Conservation (phyloP, 2,329 filamentous ascomycete species). For the Hypoxylon sp. region DNA sequence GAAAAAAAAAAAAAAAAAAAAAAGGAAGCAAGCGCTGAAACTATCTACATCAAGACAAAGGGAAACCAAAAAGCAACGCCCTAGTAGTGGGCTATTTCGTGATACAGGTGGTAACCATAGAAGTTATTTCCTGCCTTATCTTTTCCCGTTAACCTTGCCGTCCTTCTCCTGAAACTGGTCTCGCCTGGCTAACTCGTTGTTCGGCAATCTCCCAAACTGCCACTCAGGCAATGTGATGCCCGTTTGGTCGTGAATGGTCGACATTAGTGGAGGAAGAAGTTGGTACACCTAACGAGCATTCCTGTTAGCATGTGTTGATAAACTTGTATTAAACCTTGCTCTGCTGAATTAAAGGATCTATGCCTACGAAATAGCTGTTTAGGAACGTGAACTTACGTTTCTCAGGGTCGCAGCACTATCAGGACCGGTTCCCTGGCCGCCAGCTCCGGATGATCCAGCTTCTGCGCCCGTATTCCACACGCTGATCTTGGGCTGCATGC, state of each 20-base stretch:
- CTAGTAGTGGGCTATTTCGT: not conserved
- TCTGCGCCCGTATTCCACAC: slow-evolving; percentile 85
- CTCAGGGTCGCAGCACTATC: slow-evolving; percentile 77
- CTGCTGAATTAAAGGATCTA: not conserved
- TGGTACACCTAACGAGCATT: slow-evolving; percentile 72
- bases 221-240: slow-evolving; percentile 85
- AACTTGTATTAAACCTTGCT: not conserved
- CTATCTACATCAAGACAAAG: slow-evolving; percentile 21
- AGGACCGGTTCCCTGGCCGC: slow-evolving; percentile 60
- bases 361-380: not conserved
- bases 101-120: not conserved
- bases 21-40: not conserved
- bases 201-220: slow-evolving; percentile 71
- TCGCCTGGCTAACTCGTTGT: slow-evolving; percentile 43
- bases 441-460: slow-evolving; percentile 56
- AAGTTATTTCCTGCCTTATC: slow-evolving; percentile 8
- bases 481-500: slow-evolving; percentile 89
- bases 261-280: slow-evolving; percentile 84
- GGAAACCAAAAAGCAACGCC: slow-evolving; percentile 12
- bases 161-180: slow-evolving; percentile 22
- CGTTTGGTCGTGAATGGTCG: slow-evolving; percentile 90
- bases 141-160: slow-evolving; percentile 31
- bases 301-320: slow-evolving; percentile 11
- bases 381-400: slow-evolving; percentile 62
- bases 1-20: slow-evolving; percentile 5